Conservation (phyloP, 352 stramenopile species). For the Phytophthora cajani region DNA sequence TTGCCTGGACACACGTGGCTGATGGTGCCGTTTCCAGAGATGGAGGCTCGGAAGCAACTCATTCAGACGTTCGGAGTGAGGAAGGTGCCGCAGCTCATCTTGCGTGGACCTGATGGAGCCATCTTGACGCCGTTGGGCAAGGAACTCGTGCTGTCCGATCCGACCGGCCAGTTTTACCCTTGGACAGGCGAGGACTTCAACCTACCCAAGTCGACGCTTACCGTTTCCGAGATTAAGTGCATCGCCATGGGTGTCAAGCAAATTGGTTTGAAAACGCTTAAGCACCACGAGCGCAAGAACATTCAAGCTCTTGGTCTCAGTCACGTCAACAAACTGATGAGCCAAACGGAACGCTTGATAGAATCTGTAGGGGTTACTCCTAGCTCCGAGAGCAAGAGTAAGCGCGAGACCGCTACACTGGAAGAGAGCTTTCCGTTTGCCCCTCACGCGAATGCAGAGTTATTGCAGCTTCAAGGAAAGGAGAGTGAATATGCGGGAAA, state of each 20-base stretch:
- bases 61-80: slow-evolving; percentile 69
- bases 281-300: slow-evolving; percentile 53
- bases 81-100: slow-evolving; percentile 65
- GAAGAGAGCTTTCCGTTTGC: slow-evolving; percentile 50
- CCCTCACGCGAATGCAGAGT: slow-evolving; percentile 62
- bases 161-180: slow-evolving; percentile 65
- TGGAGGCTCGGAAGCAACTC: slow-evolving; percentile 73
- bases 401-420: slow-evolving; percentile 38
- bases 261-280: slow-evolving; percentile 76
- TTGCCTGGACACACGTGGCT: slow-evolving; percentile 69
- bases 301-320: slow-evolving; percentile 46
- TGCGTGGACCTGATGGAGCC: slow-evolving; percentile 57
- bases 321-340: slow-evolving; percentile 66
- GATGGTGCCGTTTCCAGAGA: slow-evolving; percentile 77
- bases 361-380: slow-evolving; percentile 35
- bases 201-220: slow-evolving; percentile 57
- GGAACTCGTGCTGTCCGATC: slow-evolving; percentile 71
- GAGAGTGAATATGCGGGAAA: slow-evolving; percentile 85
- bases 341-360: slow-evolving; percentile 53
- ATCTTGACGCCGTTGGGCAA: slow-evolving; percentile 78
- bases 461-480: slow-evolving; percentile 59
- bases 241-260: slow-evolving; percentile 79
- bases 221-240: slow-evolving; percentile 65
- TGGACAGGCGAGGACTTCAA: slow-evolving; percentile 64
- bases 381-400: slow-evolving; percentile 23